Percentiles rank a stretch among this genome's conserved stretches.
phyloP scores from a whole-genome alignment of 2,329 filamentous ascomycete species.

The Arthrobotrys iridis region DNA sequence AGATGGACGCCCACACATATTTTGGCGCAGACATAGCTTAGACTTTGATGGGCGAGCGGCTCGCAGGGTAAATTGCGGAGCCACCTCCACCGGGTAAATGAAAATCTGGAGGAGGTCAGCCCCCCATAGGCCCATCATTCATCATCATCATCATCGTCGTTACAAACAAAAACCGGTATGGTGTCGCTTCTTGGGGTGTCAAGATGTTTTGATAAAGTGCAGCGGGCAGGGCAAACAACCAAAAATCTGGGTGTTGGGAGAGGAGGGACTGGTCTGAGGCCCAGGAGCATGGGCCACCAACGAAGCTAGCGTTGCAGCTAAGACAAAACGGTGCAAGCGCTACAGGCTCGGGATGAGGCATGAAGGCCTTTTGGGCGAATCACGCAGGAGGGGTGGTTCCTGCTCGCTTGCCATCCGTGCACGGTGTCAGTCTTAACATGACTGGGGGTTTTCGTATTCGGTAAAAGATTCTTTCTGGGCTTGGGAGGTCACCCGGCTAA shows the following conservation, averaged over 20 bases:
- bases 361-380: constrained; percentile 47
- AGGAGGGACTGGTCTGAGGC: constrained; percentile 10
- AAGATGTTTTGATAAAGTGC: constrained; percentile 26
- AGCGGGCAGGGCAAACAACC: too few relatives aligned
- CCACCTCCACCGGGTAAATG: constrained; percentile 52
- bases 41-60: constrained; percentile 40
- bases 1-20: constrained; percentile 22
- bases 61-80: constrained; percentile 47
- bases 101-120: constrained; percentile 48
- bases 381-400: constrained; percentile 6
- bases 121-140: constrained; percentile 17
- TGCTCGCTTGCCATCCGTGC: constrained; percentile 53
- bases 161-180: too few relatives aligned
- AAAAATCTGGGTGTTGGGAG: constrained; percentile 25
- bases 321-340: constrained; percentile 32
- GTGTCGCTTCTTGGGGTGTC: constrained; percentile 36
- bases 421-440: constrained; percentile 9
- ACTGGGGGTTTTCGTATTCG: constrained; percentile 44
- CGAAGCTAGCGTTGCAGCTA: constrained; percentile 30
- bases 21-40: constrained; percentile 9
- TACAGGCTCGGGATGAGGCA: constrained; percentile 14
- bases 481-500: background rate
- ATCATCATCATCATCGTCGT: too few relatives aligned
- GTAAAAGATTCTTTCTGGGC: constrained; percentile 47
- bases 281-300: constrained; percentile 27